Conservation (phyloP, 495 filamentous ascomycete species). For the Talaromyces trachyspermus region DNA sequence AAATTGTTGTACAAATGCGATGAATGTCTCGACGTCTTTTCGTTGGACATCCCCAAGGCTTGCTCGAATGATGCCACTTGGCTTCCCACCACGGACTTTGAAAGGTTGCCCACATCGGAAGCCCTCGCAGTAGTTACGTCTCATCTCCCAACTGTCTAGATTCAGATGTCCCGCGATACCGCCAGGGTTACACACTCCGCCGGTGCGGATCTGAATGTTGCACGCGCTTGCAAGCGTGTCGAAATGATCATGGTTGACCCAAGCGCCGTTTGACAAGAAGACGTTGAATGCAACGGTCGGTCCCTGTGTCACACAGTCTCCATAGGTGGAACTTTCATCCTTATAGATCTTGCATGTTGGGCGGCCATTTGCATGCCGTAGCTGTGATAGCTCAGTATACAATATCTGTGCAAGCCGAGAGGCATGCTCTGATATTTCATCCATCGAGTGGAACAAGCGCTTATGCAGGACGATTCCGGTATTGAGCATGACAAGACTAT, state of each 20-base stretch:
- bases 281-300: conserved; percentile 69
- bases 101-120: conserved; percentile 53
- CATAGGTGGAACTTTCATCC: conserved; percentile 41
- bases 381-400: conserved; percentile 38
- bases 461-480: conserved; percentile 60
- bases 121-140: conserved; percentile 52
- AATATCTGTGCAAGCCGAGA: conserved; percentile 45
- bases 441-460: conserved; percentile 55
- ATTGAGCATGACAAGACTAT: conserved; percentile 65
- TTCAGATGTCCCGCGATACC: conserved; percentile 42
- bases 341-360: conserved; percentile 55
- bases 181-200: conserved; percentile 57
- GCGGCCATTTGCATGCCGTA: conserved; percentile 54
- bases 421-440: conserved; percentile 55
- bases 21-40: conserved; percentile 50
- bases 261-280: conserved; percentile 42
- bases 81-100: conserved; percentile 45
- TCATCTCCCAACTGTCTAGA: conserved; percentile 49
- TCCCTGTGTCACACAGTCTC: conserved; percentile 54
- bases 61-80: conserved; percentile 58
- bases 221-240: conserved; percentile 54
- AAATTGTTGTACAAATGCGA: conserved; percentile 51
- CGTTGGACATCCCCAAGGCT: conserved; percentile 68
- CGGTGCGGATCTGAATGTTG: conserved; percentile 62
- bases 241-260: conserved; percentile 51